These are phyloP conservation scores for Escovopsis sp. DNA, from an alignment of 2,329 filamentous ascomycete genomes.

Conservation along the genomic window DNA sequence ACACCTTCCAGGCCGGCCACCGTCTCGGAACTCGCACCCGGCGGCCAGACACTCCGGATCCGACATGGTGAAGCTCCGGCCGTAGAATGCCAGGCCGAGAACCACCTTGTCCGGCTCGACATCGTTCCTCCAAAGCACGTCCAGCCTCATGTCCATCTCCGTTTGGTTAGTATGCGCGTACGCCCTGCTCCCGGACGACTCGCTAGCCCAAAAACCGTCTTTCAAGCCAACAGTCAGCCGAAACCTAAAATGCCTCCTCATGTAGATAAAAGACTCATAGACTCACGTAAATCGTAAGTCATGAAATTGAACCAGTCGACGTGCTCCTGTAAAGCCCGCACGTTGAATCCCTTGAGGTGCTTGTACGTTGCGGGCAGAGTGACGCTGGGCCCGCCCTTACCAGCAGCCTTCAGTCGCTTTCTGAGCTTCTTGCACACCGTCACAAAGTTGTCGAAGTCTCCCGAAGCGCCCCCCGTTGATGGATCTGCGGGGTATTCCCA, in stretches of 20 bases:
- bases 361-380: slow-evolving; percentile 5
- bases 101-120: slow-evolving; percentile 26
- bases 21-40: slow-evolving; percentile 16
- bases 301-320: slow-evolving; percentile 31
- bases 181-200: slow-evolving; percentile 15
- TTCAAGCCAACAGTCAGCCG: neutral
- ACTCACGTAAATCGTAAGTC: slow-evolving; percentile 25
- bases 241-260: neutral
- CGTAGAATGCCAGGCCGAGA: slow-evolving; percentile 33
- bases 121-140: slow-evolving; percentile 33
- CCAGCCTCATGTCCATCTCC: slow-evolving; percentile 26
- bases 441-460: slow-evolving; percentile 13
- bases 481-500: slow-evolving; percentile 16
- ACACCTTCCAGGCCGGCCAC: slow-evolving; percentile 15
- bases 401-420: slow-evolving; percentile 7
- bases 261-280: neutral
- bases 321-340: slow-evolving; percentile 4
- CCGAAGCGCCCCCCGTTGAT: slow-evolving; percentile 12
- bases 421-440: slow-evolving; percentile 8
- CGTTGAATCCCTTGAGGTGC: slow-evolving; percentile 8
- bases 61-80: slow-evolving; percentile 17
- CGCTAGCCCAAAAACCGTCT: slow-evolving; percentile 25
- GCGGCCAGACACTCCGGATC: slow-evolving; percentile 13
- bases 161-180: slow-evolving; percentile 31
- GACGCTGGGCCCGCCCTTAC: neutral